phyloP scores from a whole-genome alignment of 2,329 filamentous ascomycete species.

The Calonectria crousiana region DNA sequence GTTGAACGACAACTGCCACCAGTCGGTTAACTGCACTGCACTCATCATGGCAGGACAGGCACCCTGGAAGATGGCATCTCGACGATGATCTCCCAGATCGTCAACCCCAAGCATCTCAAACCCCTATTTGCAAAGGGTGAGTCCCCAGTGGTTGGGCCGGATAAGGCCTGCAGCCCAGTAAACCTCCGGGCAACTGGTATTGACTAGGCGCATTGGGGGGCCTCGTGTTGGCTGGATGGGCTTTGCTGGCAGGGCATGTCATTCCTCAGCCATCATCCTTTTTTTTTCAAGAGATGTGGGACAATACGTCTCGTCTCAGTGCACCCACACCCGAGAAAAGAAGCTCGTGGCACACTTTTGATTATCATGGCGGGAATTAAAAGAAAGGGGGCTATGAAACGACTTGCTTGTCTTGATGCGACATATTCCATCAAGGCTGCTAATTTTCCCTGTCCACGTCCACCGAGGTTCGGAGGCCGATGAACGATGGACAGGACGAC shows the following conservation, averaged over 20 bases:
- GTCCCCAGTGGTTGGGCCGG: conserved; percentile 13
- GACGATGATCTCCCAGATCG: conserved; percentile 37
- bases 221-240: conserved; percentile 30
- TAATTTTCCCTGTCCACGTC: conserved; percentile 26
- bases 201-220: conserved; percentile 21
- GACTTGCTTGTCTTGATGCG: conserved; percentile 30
- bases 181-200: conserved; percentile 19
- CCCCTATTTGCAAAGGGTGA: conserved; percentile 30
- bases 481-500: conserved; percentile 11
- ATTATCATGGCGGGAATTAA: conserved; percentile 7
- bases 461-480: conserved; percentile 39
- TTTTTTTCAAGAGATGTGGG: conserved; percentile 31
- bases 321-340: conserved; percentile 24
- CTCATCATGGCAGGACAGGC: conserved; percentile 1
- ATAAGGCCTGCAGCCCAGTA: conserved; percentile 18
- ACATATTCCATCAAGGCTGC: conserved; percentile 2
- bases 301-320: conserved; percentile 21
- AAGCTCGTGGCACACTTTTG: conserved; percentile 24
- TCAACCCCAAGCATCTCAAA: conserved; percentile 26
- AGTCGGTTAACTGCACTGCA: conserved; percentile 11
- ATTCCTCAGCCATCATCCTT: conserved; percentile 24
- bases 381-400: conserved; percentile 22
- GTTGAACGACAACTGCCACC: conserved; percentile 3
- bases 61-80: conserved; percentile 17
- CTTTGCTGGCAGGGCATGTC: conserved; percentile 17